These are phyloP conservation scores for Stemphylium beticola DNA, from an alignment of 2,329 filamentous ascomycete species.

Conservation along the genomic window DNA sequence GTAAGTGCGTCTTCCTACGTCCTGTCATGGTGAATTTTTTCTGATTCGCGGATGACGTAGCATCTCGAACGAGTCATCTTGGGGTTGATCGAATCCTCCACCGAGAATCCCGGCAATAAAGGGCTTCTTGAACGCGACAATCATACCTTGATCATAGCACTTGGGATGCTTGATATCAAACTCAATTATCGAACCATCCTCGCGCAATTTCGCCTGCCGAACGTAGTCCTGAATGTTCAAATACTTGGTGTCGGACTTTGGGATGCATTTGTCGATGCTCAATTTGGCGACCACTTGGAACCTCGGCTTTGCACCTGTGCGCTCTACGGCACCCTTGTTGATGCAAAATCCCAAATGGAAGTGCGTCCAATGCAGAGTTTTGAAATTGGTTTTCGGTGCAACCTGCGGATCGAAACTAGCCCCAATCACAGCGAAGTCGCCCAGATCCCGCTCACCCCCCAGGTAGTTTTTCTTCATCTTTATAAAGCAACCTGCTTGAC, in stretches of 20 bases:
- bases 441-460: conserved; percentile 69
- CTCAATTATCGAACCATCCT: conserved; percentile 24
- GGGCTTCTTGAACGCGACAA: conserved; percentile 69
- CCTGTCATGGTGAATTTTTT: conserved; percentile 81
- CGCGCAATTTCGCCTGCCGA: conserved; percentile 34
- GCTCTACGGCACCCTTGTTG: conserved; percentile 67
- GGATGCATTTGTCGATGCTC: conserved; percentile 55
- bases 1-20: conserved; percentile 71
- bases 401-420: conserved; percentile 72
- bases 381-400: conserved; percentile 62
- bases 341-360: conserved; percentile 79
- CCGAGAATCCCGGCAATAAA: conserved; percentile 82
- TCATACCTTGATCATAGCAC: conserved; percentile 40
- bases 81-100: conserved; percentile 76
- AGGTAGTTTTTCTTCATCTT: conserved; percentile 94
- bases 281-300: conserved; percentile 70
- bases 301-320: conserved; percentile 59
- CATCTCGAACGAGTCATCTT: conserved; percentile 73
- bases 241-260: conserved; percentile 51
- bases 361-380: conserved; percentile 73
- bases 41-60: conserved; percentile 77
- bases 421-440: conserved; percentile 81
- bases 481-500: conserved; percentile 62
- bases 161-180: conserved; percentile 33
- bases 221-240: conserved; percentile 53